phyloP scores from a whole-genome alignment of 331 rosid species.

The Quercus phellos region DNA sequence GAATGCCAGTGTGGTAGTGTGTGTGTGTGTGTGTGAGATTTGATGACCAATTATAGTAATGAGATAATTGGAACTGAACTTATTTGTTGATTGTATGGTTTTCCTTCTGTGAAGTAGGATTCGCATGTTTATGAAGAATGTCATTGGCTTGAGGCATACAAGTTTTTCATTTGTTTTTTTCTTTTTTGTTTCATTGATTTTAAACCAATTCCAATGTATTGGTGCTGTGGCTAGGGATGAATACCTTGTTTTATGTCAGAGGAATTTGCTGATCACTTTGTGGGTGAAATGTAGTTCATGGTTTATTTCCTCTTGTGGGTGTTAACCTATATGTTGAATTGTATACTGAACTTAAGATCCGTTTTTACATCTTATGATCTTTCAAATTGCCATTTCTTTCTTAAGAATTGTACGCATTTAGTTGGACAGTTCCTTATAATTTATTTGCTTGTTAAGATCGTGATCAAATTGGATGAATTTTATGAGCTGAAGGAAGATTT shows the following conservation, averaged over 20 bases:
- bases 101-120: not conserved
- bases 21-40: not conserved
- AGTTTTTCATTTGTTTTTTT: slow-evolving; percentile 1
- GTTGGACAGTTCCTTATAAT: not conserved
- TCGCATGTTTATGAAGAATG: not conserved
- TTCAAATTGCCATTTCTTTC: not conserved
- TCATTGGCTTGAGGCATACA: slow-evolving; percentile 10
- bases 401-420: not conserved
- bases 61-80: slow-evolving; percentile 8
- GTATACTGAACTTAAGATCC: not conserved
- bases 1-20: slow-evolving; percentile 1
- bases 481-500: not conserved
- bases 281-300: not conserved
- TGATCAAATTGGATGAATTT: not conserved
- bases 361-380: not conserved
- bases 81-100: not conserved
- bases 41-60: slow-evolving; percentile 13
- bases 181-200: not conserved
- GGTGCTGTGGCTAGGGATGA: slow-evolving; percentile 9
- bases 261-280: not conserved
- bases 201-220: not conserved
- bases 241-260: not conserved
- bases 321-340: not conserved
- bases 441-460: not conserved
- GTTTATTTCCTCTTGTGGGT: not conserved